Percentiles rank a stretch among this genome's conserved stretches.
These are phyloP conservation scores for Abrus precatorius DNA, from an alignment of 306 rosid genomes.

Conservation along the genomic window DNA sequence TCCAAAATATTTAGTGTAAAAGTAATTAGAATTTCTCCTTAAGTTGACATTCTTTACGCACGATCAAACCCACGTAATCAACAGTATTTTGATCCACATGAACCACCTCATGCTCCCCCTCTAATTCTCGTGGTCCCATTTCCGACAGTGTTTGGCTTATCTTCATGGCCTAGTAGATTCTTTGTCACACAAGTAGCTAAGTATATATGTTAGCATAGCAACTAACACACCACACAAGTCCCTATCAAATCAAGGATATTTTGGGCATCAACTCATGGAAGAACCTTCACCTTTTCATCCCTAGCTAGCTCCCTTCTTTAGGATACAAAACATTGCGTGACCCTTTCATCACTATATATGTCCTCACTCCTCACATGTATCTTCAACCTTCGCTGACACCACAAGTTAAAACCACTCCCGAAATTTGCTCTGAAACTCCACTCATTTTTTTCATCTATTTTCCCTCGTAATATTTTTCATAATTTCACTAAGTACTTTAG, in stretches of 20 bases:
- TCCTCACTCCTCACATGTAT: constrained; percentile 38
- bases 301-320: not conserved
- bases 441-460: not conserved
- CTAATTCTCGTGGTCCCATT: constrained; percentile 49
- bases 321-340: constrained; percentile 36
- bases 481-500: not conserved
- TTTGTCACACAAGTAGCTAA: constrained; percentile 50
- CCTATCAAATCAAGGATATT: constrained; percentile 54
- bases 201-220: not conserved
- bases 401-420: constrained; percentile 35
- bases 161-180: constrained; percentile 58
- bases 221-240: constrained; percentile 54
- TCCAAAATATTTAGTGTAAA: constrained; percentile 6
- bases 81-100: constrained; percentile 55
- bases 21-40: not conserved
- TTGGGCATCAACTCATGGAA: constrained; percentile 47
- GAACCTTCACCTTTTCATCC: constrained; percentile 56
- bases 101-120: constrained; percentile 27
- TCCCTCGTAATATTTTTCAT: not conserved
- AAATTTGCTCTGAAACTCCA: not conserved
- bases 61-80: constrained; percentile 33
- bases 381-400: constrained; percentile 44
- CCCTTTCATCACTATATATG: constrained; percentile 12
- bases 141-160: constrained; percentile 62
- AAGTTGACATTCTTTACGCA: constrained; percentile 67